These are phyloP conservation scores for Phoenix roebelenii DNA, from an alignment of 176 grass and related monocot species.

Conservation along the genomic window DNA sequence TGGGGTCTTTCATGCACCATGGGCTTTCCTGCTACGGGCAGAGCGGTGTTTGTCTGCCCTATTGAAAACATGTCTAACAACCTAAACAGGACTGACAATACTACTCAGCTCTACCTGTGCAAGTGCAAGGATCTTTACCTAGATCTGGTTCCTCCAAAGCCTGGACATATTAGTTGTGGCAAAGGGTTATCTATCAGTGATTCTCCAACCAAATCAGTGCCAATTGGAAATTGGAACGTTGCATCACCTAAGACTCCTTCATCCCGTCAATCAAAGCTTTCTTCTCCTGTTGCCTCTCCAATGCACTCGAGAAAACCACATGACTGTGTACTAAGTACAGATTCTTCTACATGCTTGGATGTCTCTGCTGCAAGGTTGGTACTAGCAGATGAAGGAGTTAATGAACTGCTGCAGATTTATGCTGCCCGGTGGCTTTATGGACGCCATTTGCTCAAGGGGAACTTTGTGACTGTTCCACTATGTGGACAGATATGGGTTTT, in stretches of 20 bases:
- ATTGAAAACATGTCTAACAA: constrained; percentile 19
- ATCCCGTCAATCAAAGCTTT: neutral
- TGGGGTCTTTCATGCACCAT: constrained; percentile 74
- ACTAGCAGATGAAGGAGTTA: constrained; percentile 65
- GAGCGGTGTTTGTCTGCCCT: constrained; percentile 45
- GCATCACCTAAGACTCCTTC: constrained; percentile 39
- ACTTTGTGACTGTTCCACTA: constrained; percentile 47
- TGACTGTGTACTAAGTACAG: constrained; percentile 21
- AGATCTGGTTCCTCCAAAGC: constrained; percentile 35
- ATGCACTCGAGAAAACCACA: constrained; percentile 24
- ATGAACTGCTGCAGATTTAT: constrained; percentile 50
- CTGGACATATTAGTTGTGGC: constrained; percentile 8
- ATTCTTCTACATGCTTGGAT: constrained; percentile 37
- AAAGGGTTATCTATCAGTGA: neutral
- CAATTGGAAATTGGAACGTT: constrained; percentile 19
- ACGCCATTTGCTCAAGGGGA: constrained; percentile 66
- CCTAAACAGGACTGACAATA: constrained; percentile 11
- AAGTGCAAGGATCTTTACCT: constrained; percentile 66
- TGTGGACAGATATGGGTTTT: constrained; percentile 58
- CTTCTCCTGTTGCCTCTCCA: constrained; percentile 6
- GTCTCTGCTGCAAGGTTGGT: constrained; percentile 37
- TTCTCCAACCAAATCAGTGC: constrained; percentile 6
- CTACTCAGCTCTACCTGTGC: constrained; percentile 22
- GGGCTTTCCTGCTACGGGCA: constrained; percentile 43
- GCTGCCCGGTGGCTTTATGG: constrained; percentile 57